Conservation (phyloP, 192 early-diverging fungal genomes). For the Funneliformis geosporum region DNA sequence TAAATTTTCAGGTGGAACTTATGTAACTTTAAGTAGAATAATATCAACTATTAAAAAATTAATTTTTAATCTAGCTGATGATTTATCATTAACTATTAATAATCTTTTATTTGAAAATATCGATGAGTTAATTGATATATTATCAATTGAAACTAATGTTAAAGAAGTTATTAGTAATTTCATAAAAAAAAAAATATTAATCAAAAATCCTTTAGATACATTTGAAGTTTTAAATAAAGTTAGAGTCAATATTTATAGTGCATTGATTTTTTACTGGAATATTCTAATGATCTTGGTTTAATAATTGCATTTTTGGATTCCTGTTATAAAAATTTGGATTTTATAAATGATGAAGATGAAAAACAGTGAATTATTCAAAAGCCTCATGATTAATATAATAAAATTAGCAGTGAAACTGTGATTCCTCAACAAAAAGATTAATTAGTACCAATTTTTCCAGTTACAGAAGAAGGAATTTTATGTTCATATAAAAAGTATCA, state of each 20-base stretch:
- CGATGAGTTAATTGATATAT: too few relatives aligned
- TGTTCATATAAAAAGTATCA: too few relatives aligned
- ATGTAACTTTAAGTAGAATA: background rate
- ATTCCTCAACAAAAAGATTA: too few relatives aligned
- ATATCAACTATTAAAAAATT: background rate
- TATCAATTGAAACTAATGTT: too few relatives aligned
- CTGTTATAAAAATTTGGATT: conserved; percentile 5
- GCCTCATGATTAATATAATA: background rate
- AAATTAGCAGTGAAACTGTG: background rate
- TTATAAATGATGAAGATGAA: background rate
- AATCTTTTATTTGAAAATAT: background rate
- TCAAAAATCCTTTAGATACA: too few relatives aligned
- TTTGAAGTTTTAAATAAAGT: background rate
- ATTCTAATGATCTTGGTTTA: background rate
- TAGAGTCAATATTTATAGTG: background rate
- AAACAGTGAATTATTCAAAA: conserved; percentile 1
- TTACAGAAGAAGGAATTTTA: too few relatives aligned
- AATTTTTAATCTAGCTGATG: background rate
- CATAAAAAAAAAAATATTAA: too few relatives aligned
- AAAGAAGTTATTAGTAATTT: too few relatives aligned
- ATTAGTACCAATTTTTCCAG: too few relatives aligned
- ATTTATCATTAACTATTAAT: background rate
- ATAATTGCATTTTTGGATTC: background rate
- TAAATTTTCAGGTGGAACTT: background rate
- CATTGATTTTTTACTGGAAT: background rate